Evolutionary conservation across 805 yeast species (phyloP), one percentile per base, ranked within the genome.

Genomic region (Ogataea glucozyma): DNA sequence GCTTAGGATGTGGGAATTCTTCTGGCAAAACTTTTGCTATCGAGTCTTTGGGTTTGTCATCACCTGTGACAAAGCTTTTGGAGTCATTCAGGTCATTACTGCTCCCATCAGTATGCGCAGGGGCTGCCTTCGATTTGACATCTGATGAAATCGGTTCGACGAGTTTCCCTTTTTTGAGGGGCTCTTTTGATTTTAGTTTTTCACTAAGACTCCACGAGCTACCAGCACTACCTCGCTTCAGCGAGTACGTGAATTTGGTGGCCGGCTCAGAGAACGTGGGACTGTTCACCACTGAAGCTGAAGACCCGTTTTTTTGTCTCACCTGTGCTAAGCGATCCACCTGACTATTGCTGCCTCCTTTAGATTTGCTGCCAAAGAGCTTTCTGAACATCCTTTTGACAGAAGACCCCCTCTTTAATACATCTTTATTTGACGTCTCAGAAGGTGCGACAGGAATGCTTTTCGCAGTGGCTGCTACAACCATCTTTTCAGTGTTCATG

Each of bases 51-150:
- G 34, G 34, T 32, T 38, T 33, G 31, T 48, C 51, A 24, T 51
- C 55, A 6, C 55, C 55, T 20, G 45, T 31, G 4, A 38, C 44
- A 32, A 48, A 51, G 26, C 55, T 51, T 23, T 31, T 41, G n/a
- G 23, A 14, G 23, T 49, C 54, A 14, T 44, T 41, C 5, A 44
- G 41, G 29, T 48, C 56, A n/a, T 44, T 47, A 23, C 19, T 23
- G 14, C 10, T 8, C 9, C 16, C 32, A 10, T 8, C 16, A 10
- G 9, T 20, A 8, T 30, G 20, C 13, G 16, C 32, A 26, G 29
- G 29, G n/a, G n/a, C n/a, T n/a, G n/a, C n/a, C n/a, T n/a, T n/a
- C n/a, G n/a, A n/a, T n/a, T n/a, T n/a, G n/a, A n/a, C n/a, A n/a
- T n/a, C n/a, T n/a, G n/a, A n/a, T n/a, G n/a, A n/a, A n/a, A n/a